A percentile compares a stretch with the other conserved stretches of the same genome.
Evolutionary conservation across 2,329 filamentous ascomycete genomes (phyloP).

Genomic region (Cephalotrichum gorgonifer): DNA sequence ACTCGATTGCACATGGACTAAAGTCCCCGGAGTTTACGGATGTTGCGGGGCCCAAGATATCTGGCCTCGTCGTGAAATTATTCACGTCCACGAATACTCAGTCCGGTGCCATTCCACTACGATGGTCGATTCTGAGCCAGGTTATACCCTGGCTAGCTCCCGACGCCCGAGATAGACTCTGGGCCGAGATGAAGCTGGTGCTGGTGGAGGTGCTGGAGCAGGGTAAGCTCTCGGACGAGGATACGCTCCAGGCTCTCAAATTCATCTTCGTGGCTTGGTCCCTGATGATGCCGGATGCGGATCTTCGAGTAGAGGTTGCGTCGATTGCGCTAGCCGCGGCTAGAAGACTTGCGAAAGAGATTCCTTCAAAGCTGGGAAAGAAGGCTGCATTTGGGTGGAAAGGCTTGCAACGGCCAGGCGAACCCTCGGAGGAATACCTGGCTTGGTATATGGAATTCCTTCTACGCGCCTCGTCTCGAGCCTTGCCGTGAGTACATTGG

Average conservation of each 20-base stretch:
- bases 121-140: conserved; percentile 28
- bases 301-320: conserved; percentile 16
- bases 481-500: conserved; percentile 1
- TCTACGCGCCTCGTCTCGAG: neutral
- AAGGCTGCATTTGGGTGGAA: conserved; percentile 5
- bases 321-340: conserved; percentile 22
- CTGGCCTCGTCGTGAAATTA: conserved; percentile 20
- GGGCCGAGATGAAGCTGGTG: conserved; percentile 20
- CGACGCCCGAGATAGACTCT: conserved; percentile 19
- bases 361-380: conserved; percentile 11
- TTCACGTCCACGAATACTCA: conserved; percentile 16
- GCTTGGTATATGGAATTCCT: conserved; percentile 1
- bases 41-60: conserved; percentile 25
- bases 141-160: conserved; percentile 22
- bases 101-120: conserved; percentile 21
- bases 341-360: conserved; percentile 19
- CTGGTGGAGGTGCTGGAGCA: conserved; percentile 21
- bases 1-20: conserved; percentile 30
- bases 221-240: conserved; percentile 18
- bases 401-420: neutral
- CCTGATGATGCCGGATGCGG: conserved; percentile 24
- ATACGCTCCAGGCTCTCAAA: conserved; percentile 29
- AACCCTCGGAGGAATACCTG: neutral
- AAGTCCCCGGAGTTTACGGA: conserved; percentile 30
- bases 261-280: conserved; percentile 28